Evolutionary conservation across 179 eudicot genomes (phyloP).

Genomic region (Actinidia arguta): DNA sequence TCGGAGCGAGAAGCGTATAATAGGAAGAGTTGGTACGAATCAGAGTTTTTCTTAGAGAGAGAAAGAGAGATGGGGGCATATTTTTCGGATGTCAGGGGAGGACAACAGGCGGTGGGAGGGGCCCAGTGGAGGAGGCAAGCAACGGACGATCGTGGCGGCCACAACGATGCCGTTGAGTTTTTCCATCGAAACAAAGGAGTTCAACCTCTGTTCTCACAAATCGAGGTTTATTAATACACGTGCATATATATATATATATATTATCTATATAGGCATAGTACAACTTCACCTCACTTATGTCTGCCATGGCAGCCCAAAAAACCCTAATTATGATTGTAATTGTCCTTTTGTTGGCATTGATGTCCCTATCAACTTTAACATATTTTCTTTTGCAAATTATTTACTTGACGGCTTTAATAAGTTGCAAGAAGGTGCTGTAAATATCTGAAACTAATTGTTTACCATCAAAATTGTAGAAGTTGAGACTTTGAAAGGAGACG

Average conservation of each 20-base stretch:
- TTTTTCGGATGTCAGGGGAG: conserved; percentile 62
- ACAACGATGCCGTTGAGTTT: conserved; percentile 66
- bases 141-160: background rate
- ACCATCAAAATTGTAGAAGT: no score
- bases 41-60: no score
- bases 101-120: conserved; percentile 59
- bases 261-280: background rate
- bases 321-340: background rate
- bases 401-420: background rate
- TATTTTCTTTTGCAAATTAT: background rate
- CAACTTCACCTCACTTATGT: background rate
- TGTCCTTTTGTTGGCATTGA: background rate
- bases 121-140: conserved; percentile 11
- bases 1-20: no score
- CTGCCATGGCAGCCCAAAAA: background rate
- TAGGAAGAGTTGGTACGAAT: no score
- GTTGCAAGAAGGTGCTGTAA: no score
- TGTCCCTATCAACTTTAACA: background rate
- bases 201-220: conserved; percentile 53
- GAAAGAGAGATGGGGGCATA: conserved; percentile 64
- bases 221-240: conserved; percentile 50
- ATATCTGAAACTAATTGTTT: no score
- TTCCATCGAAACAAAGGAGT: conserved; percentile 50
- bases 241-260: background rate
- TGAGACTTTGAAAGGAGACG: no score